Percentiles rank a stretch among this genome's conserved stretches.
These are phyloP conservation scores for Rhynchospora breviuscula DNA, from an alignment of 176 grass and related monocot species.

Conservation along the genomic window DNA sequence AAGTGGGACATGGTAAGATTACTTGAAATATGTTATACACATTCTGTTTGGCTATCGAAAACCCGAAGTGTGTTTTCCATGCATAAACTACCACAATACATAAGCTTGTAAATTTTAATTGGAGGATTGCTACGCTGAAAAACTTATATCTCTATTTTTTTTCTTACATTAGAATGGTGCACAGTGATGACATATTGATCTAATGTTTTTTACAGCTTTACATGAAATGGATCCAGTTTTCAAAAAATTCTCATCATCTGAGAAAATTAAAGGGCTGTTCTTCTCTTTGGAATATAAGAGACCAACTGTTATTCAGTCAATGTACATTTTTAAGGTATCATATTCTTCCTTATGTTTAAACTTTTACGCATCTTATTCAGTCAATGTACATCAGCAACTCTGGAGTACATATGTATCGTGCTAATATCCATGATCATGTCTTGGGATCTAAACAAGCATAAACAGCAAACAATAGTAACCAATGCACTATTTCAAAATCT, in stretches of 20 bases:
- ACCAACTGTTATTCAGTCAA: constrained; percentile 81
- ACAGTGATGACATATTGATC: too few relatives aligned
- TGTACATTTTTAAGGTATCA: constrained; percentile 98
- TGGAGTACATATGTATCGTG: neutral
- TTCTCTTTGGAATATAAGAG: constrained; percentile 80
- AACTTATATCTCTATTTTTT: too few relatives aligned
- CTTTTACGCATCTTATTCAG: too few relatives aligned
- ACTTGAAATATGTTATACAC: neutral
- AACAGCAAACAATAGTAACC: too few relatives aligned
- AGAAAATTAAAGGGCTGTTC: constrained; percentile 50
- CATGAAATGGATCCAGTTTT: constrained; percentile 93
- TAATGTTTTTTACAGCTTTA: constrained; percentile 44
- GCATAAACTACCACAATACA: neutral
- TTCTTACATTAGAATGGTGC: too few relatives aligned
- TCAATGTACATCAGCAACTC: neutral
- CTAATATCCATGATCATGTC: neutral
- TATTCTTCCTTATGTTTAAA: neutral
- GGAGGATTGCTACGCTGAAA: too few relatives aligned
- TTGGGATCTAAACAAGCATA: neutral
- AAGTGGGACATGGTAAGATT: constrained; percentile 82
- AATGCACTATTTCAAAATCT: too few relatives aligned
- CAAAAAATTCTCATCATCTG: constrained; percentile 52
- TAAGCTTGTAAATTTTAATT: neutral
- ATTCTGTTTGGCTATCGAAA: neutral
- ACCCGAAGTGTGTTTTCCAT: neutral